A percentile compares a stretch with the other conserved stretches of the same genome.
These are phyloP conservation scores for Acorus gramineus DNA, from an alignment of 106 monocot genomes.

Conservation along the genomic window DNA sequence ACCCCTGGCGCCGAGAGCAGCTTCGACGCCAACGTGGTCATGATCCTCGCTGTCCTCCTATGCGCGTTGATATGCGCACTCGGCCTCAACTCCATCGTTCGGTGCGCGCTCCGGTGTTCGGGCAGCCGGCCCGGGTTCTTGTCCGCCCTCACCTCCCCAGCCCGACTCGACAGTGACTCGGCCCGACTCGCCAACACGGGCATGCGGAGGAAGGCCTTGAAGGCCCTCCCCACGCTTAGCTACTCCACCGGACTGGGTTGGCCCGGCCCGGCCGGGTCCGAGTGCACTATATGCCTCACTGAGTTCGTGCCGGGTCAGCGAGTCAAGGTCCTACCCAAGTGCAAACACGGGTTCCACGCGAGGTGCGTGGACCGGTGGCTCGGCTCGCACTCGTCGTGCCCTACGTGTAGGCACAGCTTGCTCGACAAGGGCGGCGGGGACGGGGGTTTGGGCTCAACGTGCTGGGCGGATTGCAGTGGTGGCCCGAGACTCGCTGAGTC, in stretches of 20 bases:
- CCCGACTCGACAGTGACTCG: slow-evolving; percentile 1
- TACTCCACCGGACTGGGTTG: slow-evolving; percentile 28
- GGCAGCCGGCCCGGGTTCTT: slow-evolving; percentile 5
- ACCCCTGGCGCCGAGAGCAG: not conserved
- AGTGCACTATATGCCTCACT: slow-evolving; percentile 57
- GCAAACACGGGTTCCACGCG: slow-evolving; percentile 62
- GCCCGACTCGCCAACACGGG: slow-evolving; percentile 2
- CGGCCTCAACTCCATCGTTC: slow-evolving; percentile 43
- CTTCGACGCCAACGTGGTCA: slow-evolving; percentile 43
- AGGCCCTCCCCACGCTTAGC: slow-evolving; percentile 22
- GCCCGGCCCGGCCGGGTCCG: slow-evolving; percentile 26
- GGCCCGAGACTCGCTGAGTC: too few relatives aligned
- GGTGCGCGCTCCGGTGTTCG: slow-evolving; percentile 43
- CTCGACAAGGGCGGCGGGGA: slow-evolving; percentile 12
- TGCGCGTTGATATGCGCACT: slow-evolving; percentile 43
- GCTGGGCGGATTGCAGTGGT: too few relatives aligned
- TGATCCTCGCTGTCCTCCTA: slow-evolving; percentile 56
- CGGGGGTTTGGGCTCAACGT: too few relatives aligned
- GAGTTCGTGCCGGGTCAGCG: slow-evolving; percentile 41
- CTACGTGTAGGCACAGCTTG: slow-evolving; percentile 34
- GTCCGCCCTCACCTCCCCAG: slow-evolving; percentile 1
- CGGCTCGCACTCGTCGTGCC: slow-evolving; percentile 24
- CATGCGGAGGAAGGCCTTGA: slow-evolving; percentile 28
- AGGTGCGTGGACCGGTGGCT: slow-evolving; percentile 62
- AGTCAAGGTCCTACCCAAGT: slow-evolving; percentile 46